Evolutionary conservation across 2,329 filamentous ascomycete genomes (phyloP), one percentile per base, ranked within the genome.

Genomic region (Chaetothyriales sp.): DNA sequence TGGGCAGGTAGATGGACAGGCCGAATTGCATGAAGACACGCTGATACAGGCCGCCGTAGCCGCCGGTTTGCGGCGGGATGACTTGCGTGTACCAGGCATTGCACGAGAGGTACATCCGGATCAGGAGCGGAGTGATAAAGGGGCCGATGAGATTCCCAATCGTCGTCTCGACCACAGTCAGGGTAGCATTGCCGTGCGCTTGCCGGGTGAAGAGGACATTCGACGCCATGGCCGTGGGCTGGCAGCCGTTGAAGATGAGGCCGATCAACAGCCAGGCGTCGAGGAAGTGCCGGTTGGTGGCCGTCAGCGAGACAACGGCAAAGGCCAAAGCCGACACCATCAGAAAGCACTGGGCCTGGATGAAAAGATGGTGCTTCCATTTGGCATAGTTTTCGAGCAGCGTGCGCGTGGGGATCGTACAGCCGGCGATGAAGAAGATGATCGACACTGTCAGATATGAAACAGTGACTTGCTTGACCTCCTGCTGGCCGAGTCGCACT

Each of bases 151-250:
- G 73, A 64, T 87, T 86, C 28, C 82, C 83, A 45, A 87, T 69
- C 7, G 85, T 74, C 1, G 85, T 82, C 61, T 85, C 82, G 29
- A 86, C 81, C 54, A 83, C 73, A 47, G 77, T 77, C 0, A 80
- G 77, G 2, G 77, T 77, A 54, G 81, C 77, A 58, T 86, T 84
- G 4, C 83, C 83, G 40, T 82, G 78, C 0, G 83, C 78, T 43
- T 78, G 73, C 22, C 81, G 70, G 5, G 83, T 86, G 82, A 86
- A 86, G 43, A 86, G 80, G 6, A 85, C 80, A 63, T 86, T 86
- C 46, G 80, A 85, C 6, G 81, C 77, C 60, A 86, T 83, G 0
- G 83, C 86, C 0, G 83, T 87, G 1, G 83, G 82, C 4, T 85
- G 77, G 61, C 78, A 83, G n/a, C 79, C 76, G 1, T 80, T 73